Conservation (phyloP, 2,329 filamentous ascomycete genomes). For the Elsinoe ampelina region DNA sequence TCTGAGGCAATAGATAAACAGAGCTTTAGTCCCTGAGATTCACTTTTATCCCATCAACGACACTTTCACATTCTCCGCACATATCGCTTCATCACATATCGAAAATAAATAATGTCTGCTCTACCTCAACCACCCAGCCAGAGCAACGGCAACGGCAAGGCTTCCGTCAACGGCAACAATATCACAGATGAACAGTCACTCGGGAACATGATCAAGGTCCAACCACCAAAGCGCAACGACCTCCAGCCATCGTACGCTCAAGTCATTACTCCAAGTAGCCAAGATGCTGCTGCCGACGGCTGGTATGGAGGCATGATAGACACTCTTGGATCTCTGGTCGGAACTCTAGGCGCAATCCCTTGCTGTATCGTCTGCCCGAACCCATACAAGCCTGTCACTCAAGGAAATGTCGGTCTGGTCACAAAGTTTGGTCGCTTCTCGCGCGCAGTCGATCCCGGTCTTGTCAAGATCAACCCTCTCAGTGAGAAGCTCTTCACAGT, state of each 20-base stretch:
- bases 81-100: neutral
- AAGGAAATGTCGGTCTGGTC: slow-evolving; percentile 90
- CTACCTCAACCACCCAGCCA: slow-evolving; percentile 1
- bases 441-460: slow-evolving; percentile 88
- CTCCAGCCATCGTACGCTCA: slow-evolving; percentile 75
- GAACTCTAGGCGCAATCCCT: slow-evolving; percentile 74
- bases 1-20: slow-evolving; percentile 4
- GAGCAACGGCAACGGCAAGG: slow-evolving; percentile 30
- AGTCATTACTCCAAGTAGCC: slow-evolving; percentile 50
- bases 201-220: slow-evolving; percentile 47
- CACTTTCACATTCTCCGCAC: neutral
- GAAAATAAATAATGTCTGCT: slow-evolving; percentile 7
- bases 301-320: slow-evolving; percentile 92
- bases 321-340: slow-evolving; percentile 61
- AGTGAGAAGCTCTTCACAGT: slow-evolving; percentile 83
- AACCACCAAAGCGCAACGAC: slow-evolving; percentile 73
- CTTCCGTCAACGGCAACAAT: slow-evolving; percentile 22
- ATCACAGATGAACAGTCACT: slow-evolving; percentile 12
- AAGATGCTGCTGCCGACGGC: slow-evolving; percentile 62
- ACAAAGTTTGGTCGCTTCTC: slow-evolving; percentile 95
- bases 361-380: slow-evolving; percentile 91
- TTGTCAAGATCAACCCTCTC: slow-evolving; percentile 95
- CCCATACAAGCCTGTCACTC: slow-evolving; percentile 83
- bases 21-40: neutral
- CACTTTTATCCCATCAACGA: neutral